These are phyloP conservation scores for Fraxinus sp. DNA, from an alignment of 305 asterid genomes.

Conservation along the genomic window DNA sequence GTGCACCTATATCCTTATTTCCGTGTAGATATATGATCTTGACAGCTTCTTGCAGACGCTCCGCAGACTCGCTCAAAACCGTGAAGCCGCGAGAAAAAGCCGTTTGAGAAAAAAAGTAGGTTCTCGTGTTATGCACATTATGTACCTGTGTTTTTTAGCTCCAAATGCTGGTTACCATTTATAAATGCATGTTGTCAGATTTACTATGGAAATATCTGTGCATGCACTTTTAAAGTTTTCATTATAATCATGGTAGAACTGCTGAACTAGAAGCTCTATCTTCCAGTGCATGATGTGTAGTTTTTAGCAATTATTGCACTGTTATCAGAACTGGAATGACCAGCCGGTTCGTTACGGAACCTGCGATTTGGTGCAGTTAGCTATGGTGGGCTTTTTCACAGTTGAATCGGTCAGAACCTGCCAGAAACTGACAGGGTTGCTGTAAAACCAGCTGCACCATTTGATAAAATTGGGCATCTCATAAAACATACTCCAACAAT, in stretches of 20 bases:
- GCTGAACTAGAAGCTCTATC: neutral
- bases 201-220: neutral
- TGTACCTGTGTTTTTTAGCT: conserved; percentile 14
- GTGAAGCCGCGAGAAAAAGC: conserved; percentile 99
- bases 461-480: neutral
- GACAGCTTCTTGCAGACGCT: conserved; percentile 62
- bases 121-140: conserved; percentile 6
- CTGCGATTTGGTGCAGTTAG: neutral
- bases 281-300: conserved; percentile 9
- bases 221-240: neutral
- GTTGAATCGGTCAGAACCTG: neutral
- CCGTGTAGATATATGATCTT: conserved; percentile 22
- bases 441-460: neutral
- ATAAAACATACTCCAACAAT: neutral
- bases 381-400: neutral
- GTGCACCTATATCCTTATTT: neutral
- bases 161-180: conserved; percentile 6
- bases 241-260: neutral
- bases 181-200: neutral
- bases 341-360: neutral
- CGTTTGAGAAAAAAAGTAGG: conserved; percentile 88
- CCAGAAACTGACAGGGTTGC: neutral
- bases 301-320: neutral
- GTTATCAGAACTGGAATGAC: neutral
- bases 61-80: conserved; percentile 99